Base-by-base conservation (phyloP, 2,329 filamentous ascomycete genomes). In the Hypoxylon sp. region DNA sequence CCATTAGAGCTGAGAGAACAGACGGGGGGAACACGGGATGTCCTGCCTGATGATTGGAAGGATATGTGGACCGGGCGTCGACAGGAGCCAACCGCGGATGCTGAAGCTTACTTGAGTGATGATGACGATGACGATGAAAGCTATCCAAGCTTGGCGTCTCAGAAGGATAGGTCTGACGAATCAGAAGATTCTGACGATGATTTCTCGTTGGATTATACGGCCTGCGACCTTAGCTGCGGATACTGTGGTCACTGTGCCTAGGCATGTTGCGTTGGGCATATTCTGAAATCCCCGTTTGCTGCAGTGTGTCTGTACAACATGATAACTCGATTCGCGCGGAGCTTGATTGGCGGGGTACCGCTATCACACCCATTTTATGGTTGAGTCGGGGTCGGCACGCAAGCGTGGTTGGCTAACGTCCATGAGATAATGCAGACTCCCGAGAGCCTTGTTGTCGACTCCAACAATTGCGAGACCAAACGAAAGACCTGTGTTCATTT, bases 221-320 rank as follows among this genome's bases (percentile, higher is more conserved):
- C 68, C 3, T 75, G 73, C 52, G 59, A 62, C 52, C 14, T 36
- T 2, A 46, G 36, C 1, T 75, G 73, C 60, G 72, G 71, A 30
- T 74, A 75, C 58, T 73, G 73, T 59, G 71, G 73, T 45, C 67
- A 51, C 19, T 75, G 74, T 70, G 60, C 30, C 11, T 65, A 53
- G 32, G 17, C 28, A 5, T 19, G 48, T 30, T 50, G 34, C 46
- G 50, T 23, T 50, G 23, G 48, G 32, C 48, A 49, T 36, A 30
- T 30, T 30, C 14, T 34, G 32, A 46, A 30, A 49, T 21, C 25
- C 19, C 36, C 17, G 50, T 68, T 62, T 59, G 59, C 14, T 41
- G 25, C 48, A 28, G 56, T 34, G 38, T 55, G 41, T 38, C 38
- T 53, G 52, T 45, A 53, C 60, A 38, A 58, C 23, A 46, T 23